Evolutionary conservation across 345 rosid genomes (phyloP).

Genomic region (Eucalyptus pauciflora): DNA sequence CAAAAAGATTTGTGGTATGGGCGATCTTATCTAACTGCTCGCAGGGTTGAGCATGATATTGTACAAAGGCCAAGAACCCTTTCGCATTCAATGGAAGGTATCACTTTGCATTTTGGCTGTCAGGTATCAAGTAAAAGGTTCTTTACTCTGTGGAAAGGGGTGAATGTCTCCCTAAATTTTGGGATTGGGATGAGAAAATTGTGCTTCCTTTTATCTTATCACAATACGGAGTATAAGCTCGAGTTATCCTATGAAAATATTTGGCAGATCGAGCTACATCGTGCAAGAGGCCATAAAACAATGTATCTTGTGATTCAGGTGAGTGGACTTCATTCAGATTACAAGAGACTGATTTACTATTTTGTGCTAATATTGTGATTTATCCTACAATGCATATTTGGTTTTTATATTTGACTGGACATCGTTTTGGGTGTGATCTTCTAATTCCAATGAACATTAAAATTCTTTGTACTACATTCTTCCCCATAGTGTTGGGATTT

Average conservation of each 20-base stretch:
- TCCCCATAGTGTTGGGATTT: neutral
- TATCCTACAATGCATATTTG: neutral
- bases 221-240: slow-evolving; percentile 35
- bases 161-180: slow-evolving; percentile 31
- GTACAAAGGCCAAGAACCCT: slow-evolving; percentile 51
- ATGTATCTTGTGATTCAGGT: slow-evolving; percentile 72
- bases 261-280: slow-evolving; percentile 64
- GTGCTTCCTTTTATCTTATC: slow-evolving; percentile 27
- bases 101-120: slow-evolving; percentile 55
- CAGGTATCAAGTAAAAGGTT: slow-evolving; percentile 39
- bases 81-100: slow-evolving; percentile 12
- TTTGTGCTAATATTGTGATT: neutral
- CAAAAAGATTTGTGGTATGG: slow-evolving; percentile 10
- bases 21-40: slow-evolving; percentile 33
- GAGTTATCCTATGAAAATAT: slow-evolving; percentile 65
- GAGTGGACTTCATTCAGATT: neutral
- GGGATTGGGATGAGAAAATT: slow-evolving; percentile 45
- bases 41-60: slow-evolving; percentile 32
- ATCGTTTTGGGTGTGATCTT: neutral
- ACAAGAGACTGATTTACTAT: neutral
- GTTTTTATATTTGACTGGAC: neutral
- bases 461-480: neutral
- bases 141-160: slow-evolving; percentile 27
- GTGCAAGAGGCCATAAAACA: neutral
- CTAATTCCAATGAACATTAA: neutral